Base-by-base conservation (phyloP, 2,329 filamentous ascomycete genomes). In the Fusarium pseudocircinatum region DNA sequence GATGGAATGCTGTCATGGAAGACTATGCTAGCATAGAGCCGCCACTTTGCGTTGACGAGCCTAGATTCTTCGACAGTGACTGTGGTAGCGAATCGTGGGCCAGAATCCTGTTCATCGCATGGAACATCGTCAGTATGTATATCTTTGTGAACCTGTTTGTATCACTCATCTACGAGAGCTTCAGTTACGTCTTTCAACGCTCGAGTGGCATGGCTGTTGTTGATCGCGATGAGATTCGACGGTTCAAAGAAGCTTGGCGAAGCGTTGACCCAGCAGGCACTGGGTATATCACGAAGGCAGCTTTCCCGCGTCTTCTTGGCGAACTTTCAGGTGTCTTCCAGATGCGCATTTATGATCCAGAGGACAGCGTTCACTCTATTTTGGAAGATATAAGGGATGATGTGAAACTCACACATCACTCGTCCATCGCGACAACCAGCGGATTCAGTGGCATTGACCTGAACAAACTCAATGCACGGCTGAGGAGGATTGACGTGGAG, bases 61-160 rank as follows among this genome's bases (percentile, higher is more conserved):
- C 84, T 2, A 87, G 88, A 43, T 98, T 97, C 82, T 96, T 95
- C 78, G 85, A 93, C 46, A 96, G 94, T 77, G 97, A 99, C 83
- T 99, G 96, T 79, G 96, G 96, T 66, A 97, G 96, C 83, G 89
- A 91, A 57, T 89, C 91, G 43, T 99, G 96, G 95, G 95, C 96
- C 13, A 89, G 95, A 58, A 90, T 91, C 39, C 86, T 99, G 15
- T 99, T 99, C 85, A 95, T 98, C 65, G 90, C 93, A 9, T 99
- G 96, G 96, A 99, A 99, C 85, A 96, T 99, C 78, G 89, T 99
- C 83, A 98, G 96, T 93, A 99, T 99, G 96, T 99, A 99, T 84
- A 97, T 99, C 78, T 99, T 99, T 79, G 96, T 98, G 79, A 98
- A 96, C 79, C 85, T 99, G 80, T 99, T 99, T 82, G 96, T 99